Evolutionary conservation across 768 basidiomycete genomes (phyloP).

Genomic region (Lactarius sp.): DNA sequence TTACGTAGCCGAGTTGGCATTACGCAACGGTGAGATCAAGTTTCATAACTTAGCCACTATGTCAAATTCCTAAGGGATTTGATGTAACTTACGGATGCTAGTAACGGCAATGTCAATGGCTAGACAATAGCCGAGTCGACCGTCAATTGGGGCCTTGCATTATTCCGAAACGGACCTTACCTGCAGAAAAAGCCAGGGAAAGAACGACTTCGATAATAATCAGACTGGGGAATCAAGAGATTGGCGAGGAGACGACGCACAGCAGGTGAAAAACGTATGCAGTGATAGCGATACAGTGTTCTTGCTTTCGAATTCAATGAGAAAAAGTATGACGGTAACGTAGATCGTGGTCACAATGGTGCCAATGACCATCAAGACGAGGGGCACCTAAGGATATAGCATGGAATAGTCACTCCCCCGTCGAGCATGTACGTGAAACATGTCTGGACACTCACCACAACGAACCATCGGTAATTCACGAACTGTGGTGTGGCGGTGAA

Average conservation of each 20-base stretch:
- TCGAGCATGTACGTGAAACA: not conserved
- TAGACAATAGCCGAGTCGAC: not conserved
- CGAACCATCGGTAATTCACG: not conserved
- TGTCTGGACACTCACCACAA: not conserved
- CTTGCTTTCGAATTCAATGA: not conserved
- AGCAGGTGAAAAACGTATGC: slow-evolving; percentile 12
- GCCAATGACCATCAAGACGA: slow-evolving; percentile 13
- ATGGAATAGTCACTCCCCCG: not conserved
- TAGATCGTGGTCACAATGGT: slow-evolving; percentile 1
- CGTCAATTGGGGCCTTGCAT: not conserved
- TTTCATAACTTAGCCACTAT: not conserved
- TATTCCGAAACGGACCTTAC: not conserved
- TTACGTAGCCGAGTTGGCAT: not conserved
- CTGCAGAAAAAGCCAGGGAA: slow-evolving; percentile 7
- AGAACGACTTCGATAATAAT: not conserved
- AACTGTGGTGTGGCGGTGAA: not conserved
- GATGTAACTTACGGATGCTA: slow-evolving; percentile 9
- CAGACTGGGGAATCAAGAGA: not conserved
- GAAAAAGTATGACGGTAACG: slow-evolving; percentile 1
- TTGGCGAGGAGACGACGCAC: not conserved
- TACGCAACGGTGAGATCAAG: not conserved
- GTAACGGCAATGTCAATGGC: slow-evolving; percentile 16
- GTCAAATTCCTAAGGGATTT: not conserved
- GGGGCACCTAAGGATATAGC: not conserved
- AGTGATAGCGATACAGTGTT: not conserved